A percentile compares a stretch with the other conserved stretches of the same genome.
Conservation (phyloP, 768 basidiomycete genomes). For the Podaxis pistillaris region DNA sequence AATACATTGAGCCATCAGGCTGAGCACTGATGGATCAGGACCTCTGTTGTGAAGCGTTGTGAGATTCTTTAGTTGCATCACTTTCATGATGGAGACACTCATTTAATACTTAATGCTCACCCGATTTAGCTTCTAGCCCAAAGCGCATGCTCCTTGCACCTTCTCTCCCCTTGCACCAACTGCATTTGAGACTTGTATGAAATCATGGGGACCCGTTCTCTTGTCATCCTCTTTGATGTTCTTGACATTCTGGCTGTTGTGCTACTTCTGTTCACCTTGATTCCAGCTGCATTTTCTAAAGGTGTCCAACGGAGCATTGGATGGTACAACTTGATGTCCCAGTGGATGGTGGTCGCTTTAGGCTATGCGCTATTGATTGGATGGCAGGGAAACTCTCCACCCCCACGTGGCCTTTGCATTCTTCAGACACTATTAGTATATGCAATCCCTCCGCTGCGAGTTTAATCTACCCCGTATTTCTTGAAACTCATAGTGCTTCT, state of each 20-base stretch:
- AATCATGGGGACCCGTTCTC: background rate
- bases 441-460: background rate
- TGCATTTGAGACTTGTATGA: too few species aligned
- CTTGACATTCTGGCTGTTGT: background rate
- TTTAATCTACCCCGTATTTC: background rate
- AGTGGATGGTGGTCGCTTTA: background rate
- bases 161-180: background rate
- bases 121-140: too few species aligned
- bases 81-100: too few species aligned
- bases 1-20: too few species aligned
- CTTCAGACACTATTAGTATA: background rate
- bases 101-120: too few species aligned
- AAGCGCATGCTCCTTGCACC: too few species aligned
- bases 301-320: background rate
- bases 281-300: background rate
- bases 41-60: too few species aligned
- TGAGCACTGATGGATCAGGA: too few species aligned
- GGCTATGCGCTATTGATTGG: slow-evolving; percentile 1
- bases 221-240: background rate
- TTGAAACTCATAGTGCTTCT: too few species aligned
- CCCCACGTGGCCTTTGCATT: background rate
- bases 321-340: background rate
- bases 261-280: background rate
- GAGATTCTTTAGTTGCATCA: too few species aligned
- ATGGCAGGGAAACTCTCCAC: background rate